A percentile compares a stretch with the other conserved stretches of the same genome.
phyloP scores from a whole-genome alignment of 805 yeast genomes.

The Spathaspora boniae region DNA sequence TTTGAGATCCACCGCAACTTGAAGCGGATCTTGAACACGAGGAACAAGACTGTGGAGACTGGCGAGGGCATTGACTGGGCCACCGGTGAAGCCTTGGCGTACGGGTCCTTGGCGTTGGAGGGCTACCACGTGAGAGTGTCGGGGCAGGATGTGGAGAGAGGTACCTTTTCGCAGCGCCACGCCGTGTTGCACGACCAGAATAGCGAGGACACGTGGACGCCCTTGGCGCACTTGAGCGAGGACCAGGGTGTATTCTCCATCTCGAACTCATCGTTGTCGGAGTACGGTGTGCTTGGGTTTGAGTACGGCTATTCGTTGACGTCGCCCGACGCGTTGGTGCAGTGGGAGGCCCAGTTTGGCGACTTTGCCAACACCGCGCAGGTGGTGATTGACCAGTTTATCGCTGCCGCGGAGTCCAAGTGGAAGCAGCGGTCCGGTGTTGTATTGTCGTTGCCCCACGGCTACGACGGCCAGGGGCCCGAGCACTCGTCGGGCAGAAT shows the following conservation, averaged over 20 bases:
- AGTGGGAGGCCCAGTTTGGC: conserved; percentile 99
- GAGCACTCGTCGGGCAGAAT: conserved; percentile 98
- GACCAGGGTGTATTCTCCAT: conserved; percentile 85
- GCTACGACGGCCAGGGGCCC: conserved; percentile 99
- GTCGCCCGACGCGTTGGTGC: conserved; percentile 93
- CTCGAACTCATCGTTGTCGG: conserved; percentile 93
- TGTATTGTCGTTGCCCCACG: conserved; percentile 94
- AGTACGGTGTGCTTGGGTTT: conserved; percentile 98
- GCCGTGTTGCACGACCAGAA: conserved; percentile 96
- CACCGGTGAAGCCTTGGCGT: conserved; percentile 98
- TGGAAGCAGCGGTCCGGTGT: conserved; percentile 99
- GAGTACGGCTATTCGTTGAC: conserved; percentile 98
- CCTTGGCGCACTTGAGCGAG: conserved; percentile 74
- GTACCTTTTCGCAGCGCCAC: conserved; percentile 99
- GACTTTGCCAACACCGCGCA: conserved; percentile 99
- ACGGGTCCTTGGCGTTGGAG: conserved; percentile 86
- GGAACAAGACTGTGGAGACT: conserved; percentile 79
- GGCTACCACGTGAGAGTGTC: conserved; percentile 96
- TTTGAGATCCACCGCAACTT: conserved; percentile 93
- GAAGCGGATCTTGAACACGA: conserved; percentile 85
- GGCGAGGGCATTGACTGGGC: conserved; percentile 99
- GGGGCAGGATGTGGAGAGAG: conserved; percentile 99
- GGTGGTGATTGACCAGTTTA: conserved; percentile 94
- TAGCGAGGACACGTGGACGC: conserved; percentile 78
- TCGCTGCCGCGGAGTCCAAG: conserved; percentile 94